Percentiles rank a stretch among this genome's conserved stretches.
Conservation (phyloP, 2,329 filamentous ascomycete genomes). For the Coleophoma eucalyptorum region DNA sequence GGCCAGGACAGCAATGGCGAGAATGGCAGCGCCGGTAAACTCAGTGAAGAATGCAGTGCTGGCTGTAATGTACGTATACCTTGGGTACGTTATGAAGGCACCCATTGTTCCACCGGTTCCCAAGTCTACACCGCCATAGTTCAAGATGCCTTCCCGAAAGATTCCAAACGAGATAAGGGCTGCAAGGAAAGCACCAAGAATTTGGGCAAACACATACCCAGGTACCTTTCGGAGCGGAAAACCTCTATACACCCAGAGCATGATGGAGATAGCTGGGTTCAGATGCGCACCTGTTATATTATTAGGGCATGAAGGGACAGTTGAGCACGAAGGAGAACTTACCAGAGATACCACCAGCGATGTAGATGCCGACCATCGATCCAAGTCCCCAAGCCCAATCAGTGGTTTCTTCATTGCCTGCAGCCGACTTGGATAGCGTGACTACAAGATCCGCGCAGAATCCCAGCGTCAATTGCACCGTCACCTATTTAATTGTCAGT, state of each 20-base stretch:
- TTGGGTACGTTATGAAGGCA: conserved; percentile 41
- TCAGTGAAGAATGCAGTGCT: conserved; percentile 42
- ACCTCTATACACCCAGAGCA: conserved; percentile 44
- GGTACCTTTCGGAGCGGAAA: conserved; percentile 48
- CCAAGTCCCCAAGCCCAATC: conserved; percentile 49
- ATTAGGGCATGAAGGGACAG: no score
- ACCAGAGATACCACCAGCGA: conserved; percentile 39
- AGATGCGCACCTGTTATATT: conserved; percentile 33
- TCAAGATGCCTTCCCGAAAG: conserved; percentile 33
- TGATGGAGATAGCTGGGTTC: conserved; percentile 38
- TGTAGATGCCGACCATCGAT: conserved; percentile 45
- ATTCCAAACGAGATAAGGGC: conserved; percentile 40
- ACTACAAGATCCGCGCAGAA: conserved; percentile 45
- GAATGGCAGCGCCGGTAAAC: conserved; percentile 37
- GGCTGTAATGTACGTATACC: conserved; percentile 31
- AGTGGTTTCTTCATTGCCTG: conserved; percentile 38
- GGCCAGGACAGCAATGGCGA: conserved; percentile 38
- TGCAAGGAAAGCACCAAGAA: conserved; percentile 47
- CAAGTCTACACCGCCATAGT: conserved; percentile 15
- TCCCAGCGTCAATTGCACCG: conserved; percentile 36
- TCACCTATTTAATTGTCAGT: conserved; percentile 11
- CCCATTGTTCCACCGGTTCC: conserved; percentile 27
- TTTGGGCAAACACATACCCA: conserved; percentile 46
- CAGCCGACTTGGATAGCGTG: conserved; percentile 13
- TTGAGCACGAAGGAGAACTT: no score